These are phyloP conservation scores for Croton laevigatus DNA, from an alignment of 441 rosid species.

Conservation along the genomic window DNA sequence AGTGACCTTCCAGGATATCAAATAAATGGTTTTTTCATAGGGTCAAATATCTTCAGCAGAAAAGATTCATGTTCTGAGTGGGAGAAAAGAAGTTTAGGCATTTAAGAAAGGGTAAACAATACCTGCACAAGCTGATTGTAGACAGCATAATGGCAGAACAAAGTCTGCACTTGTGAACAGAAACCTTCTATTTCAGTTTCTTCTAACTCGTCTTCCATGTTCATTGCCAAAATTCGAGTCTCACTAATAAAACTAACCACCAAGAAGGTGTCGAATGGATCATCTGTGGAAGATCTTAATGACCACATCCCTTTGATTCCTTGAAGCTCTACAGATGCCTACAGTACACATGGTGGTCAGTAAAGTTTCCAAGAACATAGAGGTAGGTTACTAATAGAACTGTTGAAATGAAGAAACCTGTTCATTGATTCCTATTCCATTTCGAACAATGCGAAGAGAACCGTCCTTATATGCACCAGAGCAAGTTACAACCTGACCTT, in stretches of 20 bases:
- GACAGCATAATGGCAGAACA: constrained; percentile 95
- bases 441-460: constrained; percentile 94
- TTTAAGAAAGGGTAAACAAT: constrained; percentile 22
- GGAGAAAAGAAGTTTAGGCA: background rate
- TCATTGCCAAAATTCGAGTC: constrained; percentile 97
- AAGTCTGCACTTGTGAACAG: constrained; percentile 85
- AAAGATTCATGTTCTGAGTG: background rate
- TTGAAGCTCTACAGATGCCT: constrained; percentile 99
- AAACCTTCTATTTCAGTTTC: constrained; percentile 99
- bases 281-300: constrained; percentile 82
- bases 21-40: background rate
- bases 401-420: constrained; percentile 51
- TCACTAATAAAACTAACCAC: constrained; percentile 97
- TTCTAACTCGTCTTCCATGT: constrained; percentile 95
- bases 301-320: constrained; percentile 99
- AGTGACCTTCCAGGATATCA: constrained; percentile 57
- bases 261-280: constrained; percentile 90
- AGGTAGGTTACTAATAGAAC: constrained; percentile 9
- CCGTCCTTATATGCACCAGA: constrained; percentile 99
- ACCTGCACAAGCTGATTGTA: constrained; percentile 95
- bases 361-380: constrained; percentile 15
- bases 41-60: background rate
- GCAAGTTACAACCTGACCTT: constrained; percentile 99
- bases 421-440: constrained; percentile 98
- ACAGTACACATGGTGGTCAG: constrained; percentile 20